A percentile compares a stretch with the other conserved stretches of the same genome.
Evolutionary conservation across 768 basidiomycete species (phyloP).

Genomic region (Naganishia vishniacii): DNA sequence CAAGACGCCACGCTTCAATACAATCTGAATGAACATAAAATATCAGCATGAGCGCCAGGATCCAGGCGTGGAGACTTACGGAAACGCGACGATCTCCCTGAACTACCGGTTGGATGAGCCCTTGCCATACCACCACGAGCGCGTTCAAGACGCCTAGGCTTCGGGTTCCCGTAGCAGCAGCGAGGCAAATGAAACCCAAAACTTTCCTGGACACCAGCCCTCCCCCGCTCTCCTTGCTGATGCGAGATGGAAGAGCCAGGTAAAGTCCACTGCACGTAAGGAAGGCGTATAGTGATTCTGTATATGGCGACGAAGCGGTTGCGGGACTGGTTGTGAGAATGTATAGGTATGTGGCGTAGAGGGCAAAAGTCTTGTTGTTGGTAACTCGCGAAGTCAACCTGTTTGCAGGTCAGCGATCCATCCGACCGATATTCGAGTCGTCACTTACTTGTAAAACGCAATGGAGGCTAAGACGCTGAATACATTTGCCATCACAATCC

Average conservation of each 20-base stretch:
- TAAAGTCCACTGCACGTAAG: conserved; percentile 64
- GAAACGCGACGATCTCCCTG: conserved; percentile 2
- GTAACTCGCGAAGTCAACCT: conserved; percentile 59
- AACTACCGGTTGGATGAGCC: conserved; percentile 7
- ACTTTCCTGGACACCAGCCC: not conserved
- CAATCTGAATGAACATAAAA: not conserved
- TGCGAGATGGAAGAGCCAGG: conserved; percentile 7
- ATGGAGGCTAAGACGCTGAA: conserved; percentile 35
- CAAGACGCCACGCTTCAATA: conserved; percentile 37
- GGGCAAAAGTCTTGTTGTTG: conserved; percentile 58
- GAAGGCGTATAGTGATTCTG: conserved; percentile 79
- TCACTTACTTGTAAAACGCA: conserved; percentile 47
- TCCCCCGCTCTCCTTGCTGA: conserved; percentile 3
- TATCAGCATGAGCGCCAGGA: not conserved
- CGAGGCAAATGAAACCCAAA: conserved; percentile 31
- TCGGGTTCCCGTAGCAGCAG: conserved; percentile 34
- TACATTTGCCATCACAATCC: conserved; percentile 31
- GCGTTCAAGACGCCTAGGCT: conserved; percentile 41
- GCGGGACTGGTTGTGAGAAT: conserved; percentile 75
- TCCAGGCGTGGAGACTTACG: conserved; percentile 7
- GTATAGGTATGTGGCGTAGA: conserved; percentile 62
- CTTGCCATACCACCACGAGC: conserved; percentile 29
- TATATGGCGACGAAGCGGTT: conserved; percentile 66
- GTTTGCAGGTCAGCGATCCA: not conserved
- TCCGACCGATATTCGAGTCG: conserved; percentile 45